Base-by-base conservation (phyloP, 2,329 filamentous ascomycete species). In the Alternaria burnsii region DNA sequence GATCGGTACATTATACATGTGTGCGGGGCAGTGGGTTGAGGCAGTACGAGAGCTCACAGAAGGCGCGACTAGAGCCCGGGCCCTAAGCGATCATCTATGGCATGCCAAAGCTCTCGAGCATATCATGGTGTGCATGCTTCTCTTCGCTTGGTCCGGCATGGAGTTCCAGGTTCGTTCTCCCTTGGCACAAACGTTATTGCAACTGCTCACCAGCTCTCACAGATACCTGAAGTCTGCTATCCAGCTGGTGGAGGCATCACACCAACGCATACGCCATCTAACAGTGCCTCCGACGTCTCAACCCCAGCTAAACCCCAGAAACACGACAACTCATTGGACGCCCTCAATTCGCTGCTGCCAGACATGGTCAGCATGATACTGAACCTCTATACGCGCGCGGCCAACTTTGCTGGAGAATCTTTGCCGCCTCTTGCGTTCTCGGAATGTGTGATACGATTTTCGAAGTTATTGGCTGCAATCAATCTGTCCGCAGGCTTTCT, bases 41-140 rank as follows among this genome's bases (percentile, higher is more conserved):
- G 94, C 94, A 8, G 78, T 98, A 46, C 91, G 88, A 75, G 92
- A 97, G 74, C 86, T 97, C 22, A 84, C 88, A 10, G 94, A 97
- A 61, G 92, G 91, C 55, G 93, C 91, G 2, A 86, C 87, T 10
- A 88, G 90, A 68, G 90, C 93, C 16, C 90, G 92, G 70, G 89
- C 88, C 38, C 86, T 91, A 59, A 94, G 93, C 70, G 95, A 99
- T 78, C 92, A 97, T 78, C 78, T 98, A n/a, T 99, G 95, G 94
- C 93, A 97, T 80, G 95, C 92, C 18, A 98, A 98, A 79, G 94
- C 93, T 1, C 83, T 99, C 20, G 96, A 99, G 75, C 88, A 94
- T 28, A 92, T 97, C 61, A 82, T 95, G 47, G 85, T 97, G 26
- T 93, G 91, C 72, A 85, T 98, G 67, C 75, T 98, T 41, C 86